These are phyloP conservation scores for Chaetomium olivaceum DNA, from an alignment of 2,329 filamentous ascomycete species.

Conservation along the genomic window DNA sequence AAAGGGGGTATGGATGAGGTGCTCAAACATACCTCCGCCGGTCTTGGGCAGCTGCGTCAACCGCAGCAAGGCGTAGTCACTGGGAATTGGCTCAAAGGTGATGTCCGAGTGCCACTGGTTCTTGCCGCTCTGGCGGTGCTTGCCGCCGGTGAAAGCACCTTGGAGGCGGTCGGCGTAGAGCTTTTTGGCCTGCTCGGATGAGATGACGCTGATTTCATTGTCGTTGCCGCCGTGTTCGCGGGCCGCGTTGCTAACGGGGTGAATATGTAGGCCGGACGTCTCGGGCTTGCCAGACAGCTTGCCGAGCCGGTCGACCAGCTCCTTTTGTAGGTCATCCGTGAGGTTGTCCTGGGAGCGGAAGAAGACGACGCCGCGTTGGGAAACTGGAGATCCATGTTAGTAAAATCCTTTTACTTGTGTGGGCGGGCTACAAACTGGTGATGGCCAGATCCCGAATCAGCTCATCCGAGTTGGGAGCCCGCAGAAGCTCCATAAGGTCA, in stretches of 20 bases:
- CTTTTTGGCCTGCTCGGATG: conserved; percentile 55
- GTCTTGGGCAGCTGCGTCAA: conserved; percentile 56
- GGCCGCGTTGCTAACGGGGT: conserved; percentile 56
- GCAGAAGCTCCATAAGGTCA: conserved; percentile 61
- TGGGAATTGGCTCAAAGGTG: conserved; percentile 63
- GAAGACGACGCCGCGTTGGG: conserved; percentile 68
- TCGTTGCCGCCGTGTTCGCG: conserved; percentile 57
- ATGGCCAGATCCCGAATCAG: conserved; percentile 66
- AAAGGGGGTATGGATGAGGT: not conserved
- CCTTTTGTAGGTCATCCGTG: conserved; percentile 64
- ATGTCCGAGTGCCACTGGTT: conserved; percentile 64
- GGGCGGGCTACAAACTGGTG: conserved; percentile 51
- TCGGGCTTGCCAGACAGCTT: conserved; percentile 58
- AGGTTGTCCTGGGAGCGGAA: conserved; percentile 65
- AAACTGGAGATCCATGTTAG: conserved; percentile 51
- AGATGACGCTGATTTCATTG: conserved; percentile 64
- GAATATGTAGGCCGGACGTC: conserved; percentile 59
- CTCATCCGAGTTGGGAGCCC: conserved; percentile 62
- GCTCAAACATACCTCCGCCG: conserved; percentile 52
- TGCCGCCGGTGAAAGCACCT: conserved; percentile 38
- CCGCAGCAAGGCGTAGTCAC: conserved; percentile 62
- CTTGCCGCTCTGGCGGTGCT: conserved; percentile 49
- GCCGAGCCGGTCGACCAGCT: conserved; percentile 61
- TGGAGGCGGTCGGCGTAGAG: conserved; percentile 47
- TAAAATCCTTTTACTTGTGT: too few relatives aligned